Evolutionary conservation across 306 rosid species (phyloP), one percentile per base, ranked within the genome.

Genomic region (Acacia crassicarpa): DNA sequence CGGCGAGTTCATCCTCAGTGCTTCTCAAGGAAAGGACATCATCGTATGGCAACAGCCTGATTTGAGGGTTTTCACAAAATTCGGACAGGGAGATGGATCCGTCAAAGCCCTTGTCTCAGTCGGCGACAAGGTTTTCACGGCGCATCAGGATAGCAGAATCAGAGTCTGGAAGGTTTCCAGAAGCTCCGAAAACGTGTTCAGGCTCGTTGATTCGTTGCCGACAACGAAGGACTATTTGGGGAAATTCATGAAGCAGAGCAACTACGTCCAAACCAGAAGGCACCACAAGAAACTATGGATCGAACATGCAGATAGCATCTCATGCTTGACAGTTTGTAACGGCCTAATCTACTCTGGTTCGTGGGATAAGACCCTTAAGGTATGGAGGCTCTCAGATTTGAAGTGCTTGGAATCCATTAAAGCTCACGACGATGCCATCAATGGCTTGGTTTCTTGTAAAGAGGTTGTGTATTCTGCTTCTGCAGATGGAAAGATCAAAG

Each of bases 381-480:
- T 95, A 2, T 95, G 99, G 99, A 87, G 87, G 76, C 77, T 93
- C 63, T 93, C 97, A 15, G 96, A 95, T 91, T 85, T 95, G 85
- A 95, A 93, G 90, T 95, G 99, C 46, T 83, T 95, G 65, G 99
- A 95, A 75, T 95, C 99, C 2, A 86, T 95, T 8, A 85, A 89
- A 61, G 99, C 98, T 19, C 99, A 93, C 30, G 99, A 95, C 32
- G 99, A 95, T 83, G 99, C 99, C 8, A 88, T 93, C 16, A 93
- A 95, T 81, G 97, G 91, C n/a, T 69, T 95, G 75, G 94, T 89
- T 4, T 86, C 96, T 6, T 35, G 89, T 83, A 89, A 86, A 62
- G 98, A 94, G 73, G 32, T 90, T 44, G 93, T 95, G 54, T 95
- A 88, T 86, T 95, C 98, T n/a, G 93, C 99, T 85, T 95, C 99